Conservation (phyloP, 306 rosid genomes). For the Pterocarpus macrocarpus region DNA sequence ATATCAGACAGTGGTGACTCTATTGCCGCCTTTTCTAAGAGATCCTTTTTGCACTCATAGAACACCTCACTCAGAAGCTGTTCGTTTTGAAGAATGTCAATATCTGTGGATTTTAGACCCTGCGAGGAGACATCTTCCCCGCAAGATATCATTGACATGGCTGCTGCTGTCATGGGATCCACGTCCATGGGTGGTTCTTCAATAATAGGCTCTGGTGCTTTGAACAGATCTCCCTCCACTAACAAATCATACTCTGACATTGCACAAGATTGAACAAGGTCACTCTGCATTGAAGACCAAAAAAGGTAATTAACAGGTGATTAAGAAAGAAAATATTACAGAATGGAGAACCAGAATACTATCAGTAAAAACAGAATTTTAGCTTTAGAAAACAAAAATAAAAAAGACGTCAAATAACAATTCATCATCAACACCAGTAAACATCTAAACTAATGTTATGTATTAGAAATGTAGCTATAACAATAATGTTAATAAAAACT, state of each 20-base stretch:
- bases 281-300: constrained; percentile 58
- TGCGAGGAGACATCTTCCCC: constrained; percentile 74
- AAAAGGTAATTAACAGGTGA: constrained; percentile 31
- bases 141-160: constrained; percentile 82
- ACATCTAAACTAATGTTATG: not conserved
- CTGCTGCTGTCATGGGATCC: constrained; percentile 73
- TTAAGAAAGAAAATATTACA: not conserved
- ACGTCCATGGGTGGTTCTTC: constrained; percentile 67
- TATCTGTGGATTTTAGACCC: constrained; percentile 74
- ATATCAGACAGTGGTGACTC: constrained; percentile 66
- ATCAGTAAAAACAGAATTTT: not conserved
- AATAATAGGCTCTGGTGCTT: constrained; percentile 86
- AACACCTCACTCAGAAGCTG: constrained; percentile 83
- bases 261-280: constrained; percentile 62
- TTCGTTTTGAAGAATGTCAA: constrained; percentile 79
- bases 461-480: constrained; percentile 1
- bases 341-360: not conserved
- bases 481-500: not conserved
- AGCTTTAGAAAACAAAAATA: not conserved
- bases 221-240: constrained; percentile 90
- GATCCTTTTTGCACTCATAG: constrained; percentile 82
- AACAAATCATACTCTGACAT: constrained; percentile 83
- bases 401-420: constrained; percentile 3
- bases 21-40: constrained; percentile 70
- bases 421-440: not conserved